Evolutionary conservation across 2,329 filamentous ascomycete genomes (phyloP), one percentile per base, ranked within the genome.

Genomic region (Sarocladium oryzae): DNA sequence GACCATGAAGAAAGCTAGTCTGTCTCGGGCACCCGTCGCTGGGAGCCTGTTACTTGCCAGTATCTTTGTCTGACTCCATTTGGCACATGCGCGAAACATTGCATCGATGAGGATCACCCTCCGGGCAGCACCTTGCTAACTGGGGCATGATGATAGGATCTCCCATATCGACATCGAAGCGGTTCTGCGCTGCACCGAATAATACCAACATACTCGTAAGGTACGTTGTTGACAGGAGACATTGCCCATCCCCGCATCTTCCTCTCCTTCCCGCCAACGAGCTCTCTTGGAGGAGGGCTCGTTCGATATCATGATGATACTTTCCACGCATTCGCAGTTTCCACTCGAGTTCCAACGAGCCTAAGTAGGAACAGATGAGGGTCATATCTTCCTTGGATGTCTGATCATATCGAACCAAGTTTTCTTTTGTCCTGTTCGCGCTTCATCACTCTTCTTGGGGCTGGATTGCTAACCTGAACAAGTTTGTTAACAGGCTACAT

Each of bases 41-140:
- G 75, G 69, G 65, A 68, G 78, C 82, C 84, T 88, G 87, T 85
- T 90, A 90, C 87, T 90, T 88, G 87, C 87, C 87, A 91, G 87
- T 90, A 90, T 85, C 76, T 74, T 79, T 83, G 83, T 88, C 86
- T 89, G 86, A 89, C 62, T 61, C 52, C 56, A 59, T 51, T 57
- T 48, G 45, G 51, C 56, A 43, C 48, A 20, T 48, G 43, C 43
- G 43, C 20, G 13, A 13, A 30, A 13, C 32, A 48, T 20, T 23
- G 15, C 15, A 26, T 43, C n/a, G 21, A 48, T 30, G 26, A 48
- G 28, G 33, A 32, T 33, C 28, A 21, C 18, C 16, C 21, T 48
- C 16, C 35, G 40, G 36, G 52, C 10, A 3, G 11, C 21, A 50
- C 24, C 13, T 57, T 54, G 58, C 56, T 62, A 60, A 62, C 54